Base-by-base conservation (phyloP, 2,329 filamentous ascomycete genomes). In the Teratosphaeria nubilosa region DNA sequence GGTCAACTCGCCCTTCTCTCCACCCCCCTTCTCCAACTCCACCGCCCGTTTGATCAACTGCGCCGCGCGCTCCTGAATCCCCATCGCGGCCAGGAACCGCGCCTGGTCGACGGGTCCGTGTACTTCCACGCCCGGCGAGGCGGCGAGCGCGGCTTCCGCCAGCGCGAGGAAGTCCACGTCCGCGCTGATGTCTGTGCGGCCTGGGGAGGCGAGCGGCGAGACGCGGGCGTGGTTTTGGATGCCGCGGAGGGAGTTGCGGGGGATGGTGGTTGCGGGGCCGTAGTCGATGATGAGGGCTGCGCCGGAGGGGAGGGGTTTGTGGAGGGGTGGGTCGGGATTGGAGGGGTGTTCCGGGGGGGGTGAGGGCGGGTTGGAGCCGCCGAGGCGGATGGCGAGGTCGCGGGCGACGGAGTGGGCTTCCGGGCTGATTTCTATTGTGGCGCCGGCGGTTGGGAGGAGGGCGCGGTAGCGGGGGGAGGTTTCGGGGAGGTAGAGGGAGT, bases 201-300 rank as follows among this genome's bases (percentile, higher is more conserved):
- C 94, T 0, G 94, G 88, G 5, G 83, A 79, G 0, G 82, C 80
- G 67, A 99, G 90, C 3, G 94, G 90, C 24, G 85, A 91, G 52
- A 95, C 87, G 25, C 81, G 80, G 25, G 79, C 77, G 75, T 99
- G 94, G 14, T 80, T 78, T 37, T 85, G 83, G 72, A 99, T 97
- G 24, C 94, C 94, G 32, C 94, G 87, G 24, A 99, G 81, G 0
- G 91, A 95, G 78, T 96, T 95, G 60, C 88, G 78, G 2, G 94
- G 94, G 54, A 99, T 85, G 0, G 82, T 88, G 59, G 85, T 79
- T 2, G 84, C 74, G 4, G 92, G 88, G 20, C 94, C 94, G 74
- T 99, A 99, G 76, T 99, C 94, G 52, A 99, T 84, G 65, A 99
- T 90, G n/a, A 99, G 79, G 0, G 92, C 94, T 9, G 91, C 94